These are phyloP conservation scores for Triticum dicoccoides DNA, from an alignment of 176 grass and related monocot species.

Conservation along the genomic window DNA sequence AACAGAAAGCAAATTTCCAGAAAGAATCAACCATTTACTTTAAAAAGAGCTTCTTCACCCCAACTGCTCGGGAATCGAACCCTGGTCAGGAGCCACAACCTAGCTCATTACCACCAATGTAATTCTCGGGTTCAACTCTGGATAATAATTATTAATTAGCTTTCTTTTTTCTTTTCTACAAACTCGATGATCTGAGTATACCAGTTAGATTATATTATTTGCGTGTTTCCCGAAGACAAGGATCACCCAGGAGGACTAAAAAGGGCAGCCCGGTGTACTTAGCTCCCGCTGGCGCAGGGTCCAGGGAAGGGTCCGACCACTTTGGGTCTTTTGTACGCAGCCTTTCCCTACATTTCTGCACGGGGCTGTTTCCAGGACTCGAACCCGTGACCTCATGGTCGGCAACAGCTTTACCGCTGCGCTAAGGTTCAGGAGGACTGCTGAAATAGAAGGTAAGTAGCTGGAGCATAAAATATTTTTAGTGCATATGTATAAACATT, in stretches of 20 bases:
- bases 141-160: constrained; percentile 24
- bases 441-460: constrained; percentile 21
- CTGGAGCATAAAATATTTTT: background rate
- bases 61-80: background rate
- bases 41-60: background rate
- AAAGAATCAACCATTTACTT: constrained; percentile 1
- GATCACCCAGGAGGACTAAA: background rate
- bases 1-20: background rate
- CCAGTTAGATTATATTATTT: background rate
- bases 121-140: background rate
- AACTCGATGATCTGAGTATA: background rate
- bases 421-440: background rate
- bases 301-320: too few relatives aligned
- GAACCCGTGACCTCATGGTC: too few relatives aligned
- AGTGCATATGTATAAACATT: background rate
- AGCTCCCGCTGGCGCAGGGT: too few relatives aligned
- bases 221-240: background rate
- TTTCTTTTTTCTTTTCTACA: background rate
- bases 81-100: background rate
- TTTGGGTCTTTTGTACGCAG: too few relatives aligned
- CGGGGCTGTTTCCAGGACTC: too few relatives aligned
- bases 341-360: too few relatives aligned
- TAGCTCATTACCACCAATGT: background rate
- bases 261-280: too few relatives aligned
- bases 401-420: too few relatives aligned